Percentiles rank a stretch among this genome's conserved stretches.
Conservation (phyloP, 176 grass and related monocot species). For the Oryza brachyantha region DNA sequence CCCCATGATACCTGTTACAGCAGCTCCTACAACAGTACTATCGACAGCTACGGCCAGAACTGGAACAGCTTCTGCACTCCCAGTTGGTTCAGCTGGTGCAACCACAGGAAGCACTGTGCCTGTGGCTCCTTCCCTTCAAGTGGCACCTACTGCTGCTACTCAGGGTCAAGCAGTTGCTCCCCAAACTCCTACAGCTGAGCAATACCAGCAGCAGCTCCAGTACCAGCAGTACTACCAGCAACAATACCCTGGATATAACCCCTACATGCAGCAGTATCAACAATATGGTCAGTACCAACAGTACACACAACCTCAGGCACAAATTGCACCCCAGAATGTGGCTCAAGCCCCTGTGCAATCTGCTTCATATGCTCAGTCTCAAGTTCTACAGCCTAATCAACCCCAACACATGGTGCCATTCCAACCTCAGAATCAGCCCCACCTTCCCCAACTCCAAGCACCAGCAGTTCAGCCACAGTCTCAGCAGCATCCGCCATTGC, state of each 20-base stretch:
- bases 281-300: constrained; percentile 74
- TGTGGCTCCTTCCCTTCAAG: constrained; percentile 15
- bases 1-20: constrained; percentile 29
- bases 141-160: constrained; percentile 36
- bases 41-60: constrained; percentile 12
- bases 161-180: constrained; percentile 44
- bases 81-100: constrained; percentile 30
- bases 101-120: constrained; percentile 4
- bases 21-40: constrained; percentile 24
- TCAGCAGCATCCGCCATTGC: constrained; percentile 43
- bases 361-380: constrained; percentile 48
- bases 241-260: constrained; percentile 69
- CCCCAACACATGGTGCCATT: constrained; percentile 37
- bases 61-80: constrained; percentile 28
- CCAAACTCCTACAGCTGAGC: constrained; percentile 55
- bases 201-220: constrained; percentile 79
- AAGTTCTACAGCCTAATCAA: constrained; percentile 37
- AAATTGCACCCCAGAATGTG: constrained; percentile 35
- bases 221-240: constrained; percentile 83
- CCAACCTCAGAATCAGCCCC: constrained; percentile 31
- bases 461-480: constrained; percentile 41
- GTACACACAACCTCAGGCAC: constrained; percentile 54
- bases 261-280: constrained; percentile 83
- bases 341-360: constrained; percentile 48
- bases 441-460: constrained; percentile 32